These are phyloP conservation scores for Colletotrichum filicis DNA, from an alignment of 2,329 filamentous ascomycete genomes.

Conservation along the genomic window DNA sequence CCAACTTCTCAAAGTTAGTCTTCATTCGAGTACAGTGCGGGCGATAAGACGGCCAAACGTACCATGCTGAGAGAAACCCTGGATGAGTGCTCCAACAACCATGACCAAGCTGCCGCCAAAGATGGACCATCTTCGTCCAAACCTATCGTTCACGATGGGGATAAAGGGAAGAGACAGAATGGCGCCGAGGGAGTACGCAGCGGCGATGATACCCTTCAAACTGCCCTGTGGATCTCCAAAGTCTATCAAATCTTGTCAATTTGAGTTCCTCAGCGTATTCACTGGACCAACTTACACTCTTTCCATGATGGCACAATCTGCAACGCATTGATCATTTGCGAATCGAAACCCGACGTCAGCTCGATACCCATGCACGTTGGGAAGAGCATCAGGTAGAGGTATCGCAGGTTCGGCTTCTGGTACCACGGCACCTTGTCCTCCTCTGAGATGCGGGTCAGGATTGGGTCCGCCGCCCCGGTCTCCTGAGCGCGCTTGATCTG, in stretches of 20 bases:
- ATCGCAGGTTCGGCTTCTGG: constrained; percentile 67
- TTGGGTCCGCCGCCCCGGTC: constrained; percentile 40
- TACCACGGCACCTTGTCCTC: constrained; percentile 62
- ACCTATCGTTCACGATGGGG: constrained; percentile 63
- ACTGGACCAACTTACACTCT: constrained; percentile 44
- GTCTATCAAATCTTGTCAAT: constrained; percentile 41
- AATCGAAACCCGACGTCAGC: constrained; percentile 58
- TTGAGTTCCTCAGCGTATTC: constrained; percentile 13
- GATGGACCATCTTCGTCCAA: constrained; percentile 68
- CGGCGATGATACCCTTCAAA: constrained; percentile 64
- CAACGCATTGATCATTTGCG: constrained; percentile 57
- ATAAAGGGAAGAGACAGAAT: constrained; percentile 69
- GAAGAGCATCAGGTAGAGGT: constrained; percentile 67
- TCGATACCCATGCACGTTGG: constrained; percentile 72
- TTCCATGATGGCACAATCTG: constrained; percentile 52
- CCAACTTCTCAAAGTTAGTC: constrained; percentile 38
- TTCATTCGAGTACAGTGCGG: background rate
- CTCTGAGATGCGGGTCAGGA: constrained; percentile 44
- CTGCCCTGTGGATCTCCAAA: constrained; percentile 57
- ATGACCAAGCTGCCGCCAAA: constrained; percentile 65
- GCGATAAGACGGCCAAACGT: constrained; percentile 31
- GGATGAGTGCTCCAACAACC: constrained; percentile 64
- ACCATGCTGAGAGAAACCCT: constrained; percentile 62
- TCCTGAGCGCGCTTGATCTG: constrained; percentile 28
- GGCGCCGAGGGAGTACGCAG: constrained; percentile 69